A percentile compares a stretch with the other conserved stretches of the same genome.
Conservation (phyloP, 2,329 filamentous ascomycete species). For the Huntiella moniliformis region DNA sequence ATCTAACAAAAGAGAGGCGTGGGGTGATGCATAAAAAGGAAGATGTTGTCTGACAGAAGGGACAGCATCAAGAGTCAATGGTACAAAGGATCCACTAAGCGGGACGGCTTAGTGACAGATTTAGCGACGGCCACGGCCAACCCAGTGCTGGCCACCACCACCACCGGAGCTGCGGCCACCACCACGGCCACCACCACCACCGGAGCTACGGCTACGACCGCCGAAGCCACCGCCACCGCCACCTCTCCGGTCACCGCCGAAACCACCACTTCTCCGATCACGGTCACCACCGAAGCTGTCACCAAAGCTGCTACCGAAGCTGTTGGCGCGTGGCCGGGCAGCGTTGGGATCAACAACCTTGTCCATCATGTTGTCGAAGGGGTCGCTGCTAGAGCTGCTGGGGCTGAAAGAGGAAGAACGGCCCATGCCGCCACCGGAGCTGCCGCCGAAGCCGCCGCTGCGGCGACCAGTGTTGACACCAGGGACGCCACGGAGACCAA, state of each 20-base stretch:
- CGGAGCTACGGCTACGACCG: not conserved
- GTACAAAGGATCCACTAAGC: not conserved
- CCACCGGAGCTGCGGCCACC: slow-evolving; percentile 1
- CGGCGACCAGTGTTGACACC: slow-evolving; percentile 20
- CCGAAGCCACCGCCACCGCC: slow-evolving; percentile 2
- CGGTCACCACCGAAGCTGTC: slow-evolving; percentile 11
- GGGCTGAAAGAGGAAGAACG: slow-evolving; percentile 1
- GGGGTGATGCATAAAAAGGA: not conserved
- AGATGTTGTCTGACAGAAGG: not conserved
- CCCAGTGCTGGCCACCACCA: not conserved
- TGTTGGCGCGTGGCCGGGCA: not conserved
- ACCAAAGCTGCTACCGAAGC: slow-evolving; percentile 6
- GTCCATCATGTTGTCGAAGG: slow-evolving; percentile 8
- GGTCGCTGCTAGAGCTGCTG: slow-evolving; percentile 2
- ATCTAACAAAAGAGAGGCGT: slow-evolving; percentile 1
- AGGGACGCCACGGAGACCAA: slow-evolving; percentile 17
- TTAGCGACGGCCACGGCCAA: too few relatives aligned
- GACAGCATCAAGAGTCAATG: not conserved
- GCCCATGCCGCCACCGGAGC: slow-evolving; percentile 7
- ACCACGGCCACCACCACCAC: slow-evolving; percentile 6
- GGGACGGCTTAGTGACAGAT: not conserved
- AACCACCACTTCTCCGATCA: slow-evolving; percentile 11
- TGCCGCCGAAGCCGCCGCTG: slow-evolving; percentile 6
- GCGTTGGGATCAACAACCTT: slow-evolving; percentile 8
- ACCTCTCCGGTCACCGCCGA: slow-evolving; percentile 10